Percentiles rank a stretch among this genome's conserved stretches.
These are phyloP conservation scores for Schoenoplectus triqueter DNA, from an alignment of 202 grass and related monocot species.

Conservation along the genomic window DNA sequence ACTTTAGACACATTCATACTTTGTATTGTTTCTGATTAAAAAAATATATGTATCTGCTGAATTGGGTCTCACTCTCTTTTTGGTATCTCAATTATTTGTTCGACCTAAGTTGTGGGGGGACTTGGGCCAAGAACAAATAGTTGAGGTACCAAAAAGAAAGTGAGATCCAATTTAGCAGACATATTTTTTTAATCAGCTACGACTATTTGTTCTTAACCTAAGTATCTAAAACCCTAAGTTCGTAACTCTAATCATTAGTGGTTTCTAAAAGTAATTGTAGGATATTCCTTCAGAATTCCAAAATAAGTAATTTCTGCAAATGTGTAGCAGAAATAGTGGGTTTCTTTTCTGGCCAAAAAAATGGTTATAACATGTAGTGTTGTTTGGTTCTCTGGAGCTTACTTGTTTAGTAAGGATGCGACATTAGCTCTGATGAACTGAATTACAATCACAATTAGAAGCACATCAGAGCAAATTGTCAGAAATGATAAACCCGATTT, in stretches of 20 bases:
- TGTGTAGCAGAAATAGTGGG: neutral
- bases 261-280: neutral
- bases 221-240: neutral
- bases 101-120: too few relatives aligned
- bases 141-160: too few relatives aligned
- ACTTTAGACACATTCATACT: neutral
- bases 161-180: too few relatives aligned
- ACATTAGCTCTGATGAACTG: conserved; percentile 67
- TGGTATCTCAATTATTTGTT: neutral
- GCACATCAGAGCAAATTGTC: conserved; percentile 85
- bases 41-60: conserved; percentile 9
- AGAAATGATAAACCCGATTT: conserved; percentile 89
- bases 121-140: too few relatives aligned
- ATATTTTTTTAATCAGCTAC: too few relatives aligned
- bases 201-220: neutral
- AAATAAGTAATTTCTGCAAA: conserved; percentile 21
- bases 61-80: neutral
- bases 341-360: neutral
- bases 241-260: neutral
- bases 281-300: neutral
- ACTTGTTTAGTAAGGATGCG: conserved; percentile 68
- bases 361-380: neutral
- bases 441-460: conserved; percentile 77
- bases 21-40: conserved; percentile 10
- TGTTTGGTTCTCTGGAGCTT: conserved; percentile 39